These are phyloP conservation scores for peach (Prunus persica) DNA, from an alignment of 306 rosid species.

Conservation along the genomic window DNA sequence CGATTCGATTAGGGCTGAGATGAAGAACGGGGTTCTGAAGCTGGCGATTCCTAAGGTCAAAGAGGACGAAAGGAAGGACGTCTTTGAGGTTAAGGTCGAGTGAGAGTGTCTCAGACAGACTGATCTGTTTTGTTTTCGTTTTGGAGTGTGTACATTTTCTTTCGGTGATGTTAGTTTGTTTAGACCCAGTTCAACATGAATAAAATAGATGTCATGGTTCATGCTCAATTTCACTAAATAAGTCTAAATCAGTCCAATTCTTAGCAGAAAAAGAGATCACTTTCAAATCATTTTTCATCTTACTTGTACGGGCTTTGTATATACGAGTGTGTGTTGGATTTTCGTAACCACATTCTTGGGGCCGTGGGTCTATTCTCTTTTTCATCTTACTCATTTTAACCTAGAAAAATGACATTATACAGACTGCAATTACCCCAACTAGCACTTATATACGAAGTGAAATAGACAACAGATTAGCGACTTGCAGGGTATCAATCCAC, in stretches of 20 bases:
- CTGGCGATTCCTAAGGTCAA: constrained; percentile 52
- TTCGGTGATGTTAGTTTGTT: too few species aligned
- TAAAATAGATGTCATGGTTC: too few species aligned
- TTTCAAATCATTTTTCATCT: too few species aligned
- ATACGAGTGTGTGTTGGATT: not conserved
- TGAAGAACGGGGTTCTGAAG: constrained; percentile 79
- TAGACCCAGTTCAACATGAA: too few species aligned
- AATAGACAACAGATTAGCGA: not conserved
- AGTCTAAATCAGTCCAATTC: too few species aligned
- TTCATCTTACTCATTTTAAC: too few species aligned
- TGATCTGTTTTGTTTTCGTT: not conserved
- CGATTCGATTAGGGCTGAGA: constrained; percentile 67
- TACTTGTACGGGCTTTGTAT: too few species aligned
- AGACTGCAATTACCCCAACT: not conserved
- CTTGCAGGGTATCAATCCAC: not conserved
- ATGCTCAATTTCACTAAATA: too few species aligned
- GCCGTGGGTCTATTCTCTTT: too few species aligned
- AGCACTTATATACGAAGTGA: not conserved
- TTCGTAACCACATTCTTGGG: not conserved
- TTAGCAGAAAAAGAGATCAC: too few species aligned
- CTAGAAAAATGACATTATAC: too few species aligned
- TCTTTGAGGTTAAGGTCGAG: constrained; percentile 36
- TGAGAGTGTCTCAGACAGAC: not conserved
- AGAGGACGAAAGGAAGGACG: constrained; percentile 57
- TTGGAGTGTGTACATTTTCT: not conserved